Evolutionary conservation across 768 basidiomycete species (phyloP).

Genomic region (Chalciporus chontae): DNA sequence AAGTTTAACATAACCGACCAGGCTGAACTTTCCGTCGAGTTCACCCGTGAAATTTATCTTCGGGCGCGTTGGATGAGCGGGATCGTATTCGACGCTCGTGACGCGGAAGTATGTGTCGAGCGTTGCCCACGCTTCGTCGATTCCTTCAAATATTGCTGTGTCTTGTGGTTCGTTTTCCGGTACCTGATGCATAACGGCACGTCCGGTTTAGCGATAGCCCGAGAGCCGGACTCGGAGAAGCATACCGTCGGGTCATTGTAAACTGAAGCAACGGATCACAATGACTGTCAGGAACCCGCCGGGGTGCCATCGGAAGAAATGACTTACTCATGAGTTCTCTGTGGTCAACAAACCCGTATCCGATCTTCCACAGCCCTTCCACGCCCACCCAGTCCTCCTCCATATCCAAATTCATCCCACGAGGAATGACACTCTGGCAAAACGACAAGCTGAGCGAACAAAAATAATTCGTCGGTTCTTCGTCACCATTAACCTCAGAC

Average conservation of each 20-base stretch:
- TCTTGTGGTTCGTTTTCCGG: slow-evolving; percentile 36
- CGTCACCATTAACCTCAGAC: slow-evolving; percentile 36
- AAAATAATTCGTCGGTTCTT: slow-evolving; percentile 31
- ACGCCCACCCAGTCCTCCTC: slow-evolving; percentile 39
- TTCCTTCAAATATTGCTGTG: slow-evolving; percentile 46
- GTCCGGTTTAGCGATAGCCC: not conserved
- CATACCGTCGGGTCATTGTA: slow-evolving; percentile 44
- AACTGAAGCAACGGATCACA: slow-evolving; percentile 30
- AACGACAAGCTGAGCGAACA: slow-evolving; percentile 48
- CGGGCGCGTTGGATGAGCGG: slow-evolving; percentile 47
- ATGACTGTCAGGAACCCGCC: slow-evolving; percentile 3
- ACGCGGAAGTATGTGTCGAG: slow-evolving; percentile 47
- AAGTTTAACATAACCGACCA: slow-evolving; percentile 54
- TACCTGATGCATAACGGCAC: slow-evolving; percentile 21
- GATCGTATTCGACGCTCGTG: slow-evolving; percentile 40
- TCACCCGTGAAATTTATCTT: slow-evolving; percentile 52
- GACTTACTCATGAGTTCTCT: slow-evolving; percentile 58
- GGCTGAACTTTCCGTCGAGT: slow-evolving; percentile 44
- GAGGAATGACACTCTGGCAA: slow-evolving; percentile 48
- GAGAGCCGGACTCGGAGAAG: not conserved
- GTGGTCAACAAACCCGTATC: slow-evolving; percentile 71
- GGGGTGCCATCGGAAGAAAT: not conserved
- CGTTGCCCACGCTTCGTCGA: slow-evolving; percentile 49
- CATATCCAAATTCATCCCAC: slow-evolving; percentile 31
- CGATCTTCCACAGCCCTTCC: slow-evolving; percentile 54